Evolutionary conservation across 2,329 filamentous ascomycete genomes (phyloP).

Genomic region (Calonectria leucothoes): DNA sequence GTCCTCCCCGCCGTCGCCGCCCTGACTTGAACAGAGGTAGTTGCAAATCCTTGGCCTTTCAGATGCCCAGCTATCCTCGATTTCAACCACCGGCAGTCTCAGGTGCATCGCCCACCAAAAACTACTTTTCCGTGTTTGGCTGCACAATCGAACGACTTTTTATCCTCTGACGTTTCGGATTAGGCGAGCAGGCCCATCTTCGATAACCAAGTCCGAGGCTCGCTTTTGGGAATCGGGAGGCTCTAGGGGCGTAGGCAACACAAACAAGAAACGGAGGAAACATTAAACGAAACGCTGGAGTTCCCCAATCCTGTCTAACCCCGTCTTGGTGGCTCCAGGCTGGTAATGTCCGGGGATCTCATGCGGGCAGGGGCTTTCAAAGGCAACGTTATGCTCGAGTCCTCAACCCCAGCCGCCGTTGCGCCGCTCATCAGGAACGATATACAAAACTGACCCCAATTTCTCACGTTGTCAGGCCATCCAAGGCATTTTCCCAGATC

Average conservation of each 20-base stretch:
- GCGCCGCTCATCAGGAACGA: conserved; percentile 29
- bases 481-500: conserved; percentile 30
- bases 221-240: conserved; percentile 18
- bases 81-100: conserved; percentile 28
- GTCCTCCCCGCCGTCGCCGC: background rate
- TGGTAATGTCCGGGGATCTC: conserved; percentile 26
- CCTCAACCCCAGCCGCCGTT: conserved; percentile 27
- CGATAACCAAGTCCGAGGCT: conserved; percentile 3
- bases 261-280: conserved; percentile 40
- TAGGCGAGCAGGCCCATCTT: conserved; percentile 23
- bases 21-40: background rate
- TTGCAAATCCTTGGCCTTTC: conserved; percentile 7
- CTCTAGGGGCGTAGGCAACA: conserved; percentile 10
- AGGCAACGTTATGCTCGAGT: conserved; percentile 17
- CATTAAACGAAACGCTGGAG: conserved; percentile 43
- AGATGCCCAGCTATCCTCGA: conserved; percentile 12
- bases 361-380: conserved; percentile 22
- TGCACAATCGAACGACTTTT: conserved; percentile 28
- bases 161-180: conserved; percentile 28
- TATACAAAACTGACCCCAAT: conserved; percentile 20
- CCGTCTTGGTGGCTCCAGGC: conserved; percentile 33
- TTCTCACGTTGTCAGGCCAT: conserved; percentile 36
- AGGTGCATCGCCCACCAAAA: conserved; percentile 26
- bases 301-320: conserved; percentile 25
- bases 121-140: conserved; percentile 25